Evolutionary conservation across 2,329 filamentous ascomycete genomes (phyloP), one percentile per base, ranked within the genome.

Genomic region (Balansia obtecta): DNA sequence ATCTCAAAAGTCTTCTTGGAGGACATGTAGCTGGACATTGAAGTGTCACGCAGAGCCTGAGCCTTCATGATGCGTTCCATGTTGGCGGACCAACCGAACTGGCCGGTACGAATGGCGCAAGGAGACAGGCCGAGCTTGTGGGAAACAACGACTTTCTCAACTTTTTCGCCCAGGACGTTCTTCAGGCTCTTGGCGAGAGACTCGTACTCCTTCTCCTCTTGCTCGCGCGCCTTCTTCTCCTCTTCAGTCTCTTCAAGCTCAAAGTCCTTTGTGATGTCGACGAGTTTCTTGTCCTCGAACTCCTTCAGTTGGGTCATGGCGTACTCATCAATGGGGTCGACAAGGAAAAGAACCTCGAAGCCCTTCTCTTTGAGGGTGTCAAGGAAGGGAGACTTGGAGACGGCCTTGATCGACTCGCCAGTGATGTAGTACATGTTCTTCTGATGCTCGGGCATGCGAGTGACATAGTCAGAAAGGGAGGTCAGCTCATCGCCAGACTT

Each of bases 61-160:
- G 93, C 93, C 86, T 98, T 98, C 93, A 98, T 98, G 84, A 98
- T 98, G 80, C 93, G 93, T 83, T 98, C 93, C 93, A 98, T 98
- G 83, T 98, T 98, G 69, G 93, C 93, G 52, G 91, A 97, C 93
- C 93, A 98, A 75, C 93, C 93, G 73, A 98, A 98, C 77, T 97
- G 93, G 67, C 93, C 93, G 61, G 93, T 98, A 72, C 93, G 91
- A 80, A 98, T 97, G 70, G 93, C 93, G 74, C 93, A 97, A 66
- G 93, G 93, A 58, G 93, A 82, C 68, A 86, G 86, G 62, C 86
- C 82, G 54, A 98, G 84, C 85, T 97, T 97, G 86, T 97, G 88
- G 60, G 85, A 91, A 70, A 98, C 91, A 57, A 98, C 90, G 40
- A 98, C 93, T 86, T 98, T 98, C 88, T 98, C 93, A 60, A 98